Base-by-base conservation (phyloP, 306 rosid genomes). In the Oemleria cerasiformis region DNA sequence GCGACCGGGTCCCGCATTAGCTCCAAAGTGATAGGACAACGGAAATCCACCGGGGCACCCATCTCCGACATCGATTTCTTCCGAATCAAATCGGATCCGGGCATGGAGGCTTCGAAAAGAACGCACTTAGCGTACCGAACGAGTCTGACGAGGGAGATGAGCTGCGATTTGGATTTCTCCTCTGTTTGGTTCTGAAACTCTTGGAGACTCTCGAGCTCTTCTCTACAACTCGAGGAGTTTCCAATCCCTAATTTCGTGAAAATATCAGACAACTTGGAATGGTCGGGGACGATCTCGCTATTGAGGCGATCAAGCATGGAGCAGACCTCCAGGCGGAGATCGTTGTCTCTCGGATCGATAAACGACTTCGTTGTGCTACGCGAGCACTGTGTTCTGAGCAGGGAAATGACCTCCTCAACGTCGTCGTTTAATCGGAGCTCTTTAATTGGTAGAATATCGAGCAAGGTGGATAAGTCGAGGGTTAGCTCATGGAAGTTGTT, bases 41-140 rank as follows among this genome's bases (percentile, higher is more conserved):
- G 76, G 75, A 85, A 95, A 67, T 95, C 99, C 0, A 80, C 61
- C 53, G 97, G 99, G 7, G 75, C 11, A 5, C 59, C 71, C 0
- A 83, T 0, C 7, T 91, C 99, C 42, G 78, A 66, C 6, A 85
- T 47, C 2, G 84, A 77, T 50, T 57, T 80, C 56, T 67, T 78
- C 61, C 62, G 86, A 0, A 14, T 43, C 0, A 2, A 9, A 8
- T 73, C 75, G 5, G 67, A 1, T 0, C 7, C 45, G 1, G 95
- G 84, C 7, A 88, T 89, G 0, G 96, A 89, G 0, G 97, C 89
- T 1, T 93, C 96, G 65, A 79, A 95, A 5, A 95, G 83, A 8
- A 95, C 97, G 71, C 92, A 91, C 79, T 89, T 95, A 0, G 92
- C 84, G 72, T 85, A 95, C 1, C 97, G 92, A 23, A 95, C 89